Conservation (phyloP, 805 yeast genomes). For the Nakazawaea peltata region DNA sequence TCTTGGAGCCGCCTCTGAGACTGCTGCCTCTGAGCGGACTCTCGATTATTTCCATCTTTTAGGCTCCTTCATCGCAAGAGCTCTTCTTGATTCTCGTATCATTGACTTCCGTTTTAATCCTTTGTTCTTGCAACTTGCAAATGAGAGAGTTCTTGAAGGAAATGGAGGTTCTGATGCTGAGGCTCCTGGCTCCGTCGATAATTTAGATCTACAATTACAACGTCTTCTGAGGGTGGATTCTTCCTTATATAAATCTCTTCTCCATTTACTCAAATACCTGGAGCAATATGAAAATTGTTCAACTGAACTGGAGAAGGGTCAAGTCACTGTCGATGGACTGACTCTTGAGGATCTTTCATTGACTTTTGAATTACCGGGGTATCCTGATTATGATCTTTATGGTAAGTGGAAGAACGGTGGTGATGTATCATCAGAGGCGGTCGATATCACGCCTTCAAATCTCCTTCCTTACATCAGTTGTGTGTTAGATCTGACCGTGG, state of each 20-base stretch:
- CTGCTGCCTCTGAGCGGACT: conserved; percentile 31
- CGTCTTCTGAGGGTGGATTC: conserved; percentile 39
- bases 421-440: no score
- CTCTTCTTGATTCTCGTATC: conserved; percentile 80
- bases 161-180: no score
- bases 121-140: conserved; percentile 59
- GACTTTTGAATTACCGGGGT: conserved; percentile 73
- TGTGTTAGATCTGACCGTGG: conserved; percentile 52
- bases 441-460: conserved; percentile 42
- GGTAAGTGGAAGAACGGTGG: conserved; percentile 56
- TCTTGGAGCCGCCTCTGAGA: conserved; percentile 17
- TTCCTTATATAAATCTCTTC: conserved; percentile 49
- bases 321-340: conserved; percentile 24
- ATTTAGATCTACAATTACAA: conserved; percentile 10
- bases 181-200: conserved; percentile 9
- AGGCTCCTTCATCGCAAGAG: conserved; percentile 82
- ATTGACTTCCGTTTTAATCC: conserved; percentile 75
- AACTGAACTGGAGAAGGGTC: conserved; percentile 1
- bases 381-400: conserved; percentile 47
- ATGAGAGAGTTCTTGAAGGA: conserved; percentile 10
- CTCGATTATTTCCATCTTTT: conserved; percentile 51
- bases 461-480: conserved; percentile 47
- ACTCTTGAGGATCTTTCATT: conserved; percentile 48
- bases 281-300: conserved; percentile 13
- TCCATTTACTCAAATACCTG: conserved; percentile 36